These are phyloP conservation scores for Paramicrosporidium saccamoebae DNA, from an alignment of 371 early-diverging fungal genomes.

Conservation along the genomic window DNA sequence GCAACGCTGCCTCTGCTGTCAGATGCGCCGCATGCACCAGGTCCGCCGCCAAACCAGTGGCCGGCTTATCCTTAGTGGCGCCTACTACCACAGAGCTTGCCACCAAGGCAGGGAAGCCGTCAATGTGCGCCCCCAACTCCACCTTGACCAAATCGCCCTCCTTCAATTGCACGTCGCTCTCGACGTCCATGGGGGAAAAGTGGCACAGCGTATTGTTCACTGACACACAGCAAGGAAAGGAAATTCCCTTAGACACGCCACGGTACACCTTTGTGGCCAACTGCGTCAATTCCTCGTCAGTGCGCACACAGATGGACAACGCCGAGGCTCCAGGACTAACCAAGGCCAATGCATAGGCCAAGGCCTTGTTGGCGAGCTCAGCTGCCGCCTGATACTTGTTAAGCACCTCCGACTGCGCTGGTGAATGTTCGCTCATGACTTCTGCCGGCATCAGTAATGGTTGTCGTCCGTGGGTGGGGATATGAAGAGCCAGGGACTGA, in stretches of 20 bases:
- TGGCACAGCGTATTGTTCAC: conserved; percentile 43
- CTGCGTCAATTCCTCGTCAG: conserved; percentile 29
- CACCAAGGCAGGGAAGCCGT: conserved; percentile 55
- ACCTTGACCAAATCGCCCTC: conserved; percentile 58
- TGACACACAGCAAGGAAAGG: conserved; percentile 45
- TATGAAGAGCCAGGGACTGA: no score
- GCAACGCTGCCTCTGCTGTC: conserved; percentile 34
- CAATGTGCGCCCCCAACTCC: conserved; percentile 68
- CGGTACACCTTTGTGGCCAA: conserved; percentile 40
- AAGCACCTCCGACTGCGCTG: conserved; percentile 25
- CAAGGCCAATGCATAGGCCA: conserved; percentile 18
- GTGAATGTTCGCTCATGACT: no score
- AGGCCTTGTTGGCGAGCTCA: conserved; percentile 34
- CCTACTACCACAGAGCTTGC: conserved; percentile 52
- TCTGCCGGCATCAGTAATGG: no score
- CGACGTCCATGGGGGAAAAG: conserved; percentile 27
- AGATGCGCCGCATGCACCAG: conserved; percentile 48
- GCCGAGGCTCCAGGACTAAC: conserved; percentile 19
- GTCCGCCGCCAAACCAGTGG: conserved; percentile 56
- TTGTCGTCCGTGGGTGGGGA: no score
- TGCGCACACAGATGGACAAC: conserved; percentile 36
- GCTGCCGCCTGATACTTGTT: conserved; percentile 49
- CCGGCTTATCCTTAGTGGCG: conserved; percentile 11
- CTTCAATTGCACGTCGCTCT: conserved; percentile 13
- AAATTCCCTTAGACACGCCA: conserved; percentile 29